Evolutionary conservation across 2,329 filamentous ascomycete species (phyloP).

Genomic region (Botrytis fabae): DNA sequence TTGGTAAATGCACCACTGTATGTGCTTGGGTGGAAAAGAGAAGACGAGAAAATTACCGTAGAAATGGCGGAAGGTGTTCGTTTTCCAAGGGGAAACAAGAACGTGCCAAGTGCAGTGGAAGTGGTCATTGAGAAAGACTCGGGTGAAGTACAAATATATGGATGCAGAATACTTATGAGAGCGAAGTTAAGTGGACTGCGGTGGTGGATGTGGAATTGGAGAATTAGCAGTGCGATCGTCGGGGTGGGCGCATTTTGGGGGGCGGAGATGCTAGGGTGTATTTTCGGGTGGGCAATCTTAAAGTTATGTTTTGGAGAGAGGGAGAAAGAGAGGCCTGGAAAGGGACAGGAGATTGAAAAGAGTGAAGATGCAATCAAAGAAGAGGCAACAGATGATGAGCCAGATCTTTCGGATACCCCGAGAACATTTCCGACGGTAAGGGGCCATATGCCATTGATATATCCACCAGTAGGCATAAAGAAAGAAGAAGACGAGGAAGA

Average conservation of each 20-base stretch:
- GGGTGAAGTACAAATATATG: constrained; percentile 74
- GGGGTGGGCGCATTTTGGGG: constrained; percentile 76
- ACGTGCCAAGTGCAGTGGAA: constrained; percentile 53
- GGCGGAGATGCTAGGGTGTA: constrained; percentile 68
- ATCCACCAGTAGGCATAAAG: constrained; percentile 40
- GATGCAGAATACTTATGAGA: constrained; percentile 64
- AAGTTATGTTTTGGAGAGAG: constrained; percentile 26
- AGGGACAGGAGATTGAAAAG: constrained; percentile 29
- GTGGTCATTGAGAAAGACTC: constrained; percentile 45
- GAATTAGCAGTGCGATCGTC: constrained; percentile 65
- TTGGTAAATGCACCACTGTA: constrained; percentile 68
- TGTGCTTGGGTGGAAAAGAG: constrained; percentile 62
- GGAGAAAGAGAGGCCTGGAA: constrained; percentile 33
- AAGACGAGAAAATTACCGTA: constrained; percentile 64
- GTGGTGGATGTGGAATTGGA: constrained; percentile 86
- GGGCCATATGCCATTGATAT: constrained; percentile 46
- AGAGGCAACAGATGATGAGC: constrained; percentile 36
- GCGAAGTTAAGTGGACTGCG: constrained; percentile 75
- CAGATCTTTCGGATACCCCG: constrained; percentile 46
- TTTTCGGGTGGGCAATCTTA: constrained; percentile 61
- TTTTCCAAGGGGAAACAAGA: constrained; percentile 51
- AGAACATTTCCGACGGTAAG: constrained; percentile 48
- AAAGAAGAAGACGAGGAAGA: constrained; percentile 38
- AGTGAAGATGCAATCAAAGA: constrained; percentile 19
- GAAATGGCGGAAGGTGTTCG: constrained; percentile 71